Percentiles rank a stretch among this genome's conserved stretches.
Evolutionary conservation across 352 stramenopile species (phyloP).

Genomic region (Phytophthora melonis): DNA sequence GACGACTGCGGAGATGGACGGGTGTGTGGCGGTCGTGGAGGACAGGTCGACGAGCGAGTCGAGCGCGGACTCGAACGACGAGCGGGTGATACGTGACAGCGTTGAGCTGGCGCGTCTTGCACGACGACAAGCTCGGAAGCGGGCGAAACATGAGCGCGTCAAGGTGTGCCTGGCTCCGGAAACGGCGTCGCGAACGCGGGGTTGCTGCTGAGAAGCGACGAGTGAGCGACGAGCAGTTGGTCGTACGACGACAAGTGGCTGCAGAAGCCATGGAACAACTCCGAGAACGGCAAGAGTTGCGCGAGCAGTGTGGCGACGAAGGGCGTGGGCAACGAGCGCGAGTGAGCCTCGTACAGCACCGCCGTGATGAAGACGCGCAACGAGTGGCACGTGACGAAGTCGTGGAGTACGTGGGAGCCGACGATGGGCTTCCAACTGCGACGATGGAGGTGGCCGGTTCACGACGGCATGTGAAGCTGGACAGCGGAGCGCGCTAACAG

Average conservation of each 20-base stretch:
- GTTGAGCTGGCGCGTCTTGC: not conserved
- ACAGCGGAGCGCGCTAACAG: conserved; percentile 1
- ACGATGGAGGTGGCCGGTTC: not conserved
- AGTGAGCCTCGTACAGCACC: not conserved
- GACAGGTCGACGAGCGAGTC: not conserved
- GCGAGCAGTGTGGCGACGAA: too few relatives aligned
- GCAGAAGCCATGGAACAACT: too few relatives aligned
- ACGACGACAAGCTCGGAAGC: not conserved
- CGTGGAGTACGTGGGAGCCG: not conserved
- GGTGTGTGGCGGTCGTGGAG: not conserved
- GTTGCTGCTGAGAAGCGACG: not conserved
- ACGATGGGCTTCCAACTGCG: not conserved
- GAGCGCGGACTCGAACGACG: too few relatives aligned
- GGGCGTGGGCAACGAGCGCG: too few relatives aligned
- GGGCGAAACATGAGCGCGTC: not conserved
- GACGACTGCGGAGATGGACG: not conserved
- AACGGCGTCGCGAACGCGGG: not conserved
- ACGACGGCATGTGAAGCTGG: conserved; percentile 1
- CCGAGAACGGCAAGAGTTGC: too few relatives aligned
- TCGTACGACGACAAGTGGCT: not conserved
- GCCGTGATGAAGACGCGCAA: not conserved
- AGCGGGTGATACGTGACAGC: not conserved
- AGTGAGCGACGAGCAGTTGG: not conserved
- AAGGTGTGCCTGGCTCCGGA: not conserved
- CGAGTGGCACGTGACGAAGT: not conserved